Conservation (phyloP, 768 basidiomycete genomes). For the Lentinula raphanica region DNA sequence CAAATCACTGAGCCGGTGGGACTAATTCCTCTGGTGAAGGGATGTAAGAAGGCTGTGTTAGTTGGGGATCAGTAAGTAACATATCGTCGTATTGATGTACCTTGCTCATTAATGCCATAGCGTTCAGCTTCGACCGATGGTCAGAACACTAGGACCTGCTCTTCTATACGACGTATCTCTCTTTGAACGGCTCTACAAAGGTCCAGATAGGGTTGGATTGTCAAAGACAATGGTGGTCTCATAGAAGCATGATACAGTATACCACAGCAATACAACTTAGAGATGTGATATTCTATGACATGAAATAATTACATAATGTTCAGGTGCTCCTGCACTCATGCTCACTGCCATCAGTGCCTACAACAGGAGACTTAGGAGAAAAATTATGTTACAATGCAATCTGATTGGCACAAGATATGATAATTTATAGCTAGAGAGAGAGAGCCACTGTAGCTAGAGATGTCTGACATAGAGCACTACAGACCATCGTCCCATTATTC, state of each 20-base stretch:
- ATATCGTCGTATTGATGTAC: not conserved
- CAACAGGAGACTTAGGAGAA: too few species aligned
- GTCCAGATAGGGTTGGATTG: constrained; percentile 28
- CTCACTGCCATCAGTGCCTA: too few species aligned
- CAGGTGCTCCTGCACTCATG: too few species aligned
- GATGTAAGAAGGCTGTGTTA: constrained; percentile 48
- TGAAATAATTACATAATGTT: too few species aligned
- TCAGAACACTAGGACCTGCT: constrained; percentile 51
- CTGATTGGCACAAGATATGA: too few species aligned
- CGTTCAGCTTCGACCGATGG: constrained; percentile 64
- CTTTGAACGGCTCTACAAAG: constrained; percentile 53
- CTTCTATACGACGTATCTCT: constrained; percentile 58
- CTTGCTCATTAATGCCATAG: constrained; percentile 24
- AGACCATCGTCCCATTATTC: too few species aligned
- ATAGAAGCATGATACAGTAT: not conserved
- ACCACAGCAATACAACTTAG: too few species aligned
- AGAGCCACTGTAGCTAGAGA: too few species aligned
- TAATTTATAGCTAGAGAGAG: too few species aligned
- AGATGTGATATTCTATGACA: too few species aligned
- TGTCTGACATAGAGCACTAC: too few species aligned
- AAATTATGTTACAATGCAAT: too few species aligned
- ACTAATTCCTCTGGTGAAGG: constrained; percentile 65
- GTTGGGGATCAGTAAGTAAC: constrained; percentile 65
- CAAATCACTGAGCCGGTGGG: constrained; percentile 65
- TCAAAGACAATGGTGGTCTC: constrained; percentile 49